Base-by-base conservation (phyloP, 2,329 filamentous ascomycete species). In the Exophiala calicioides region DNA sequence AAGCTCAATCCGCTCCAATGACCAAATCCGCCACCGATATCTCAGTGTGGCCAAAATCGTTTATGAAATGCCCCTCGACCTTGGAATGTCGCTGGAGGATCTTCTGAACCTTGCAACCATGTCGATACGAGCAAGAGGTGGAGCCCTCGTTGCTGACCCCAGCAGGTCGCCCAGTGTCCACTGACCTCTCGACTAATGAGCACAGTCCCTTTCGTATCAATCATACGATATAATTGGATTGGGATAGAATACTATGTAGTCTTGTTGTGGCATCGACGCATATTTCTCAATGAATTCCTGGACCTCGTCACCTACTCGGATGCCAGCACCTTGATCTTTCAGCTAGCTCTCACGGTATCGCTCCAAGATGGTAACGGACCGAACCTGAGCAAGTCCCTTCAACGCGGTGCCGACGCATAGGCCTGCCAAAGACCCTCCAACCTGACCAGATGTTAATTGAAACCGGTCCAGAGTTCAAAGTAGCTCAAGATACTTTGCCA, bases 381-480 rank as follows among this genome's bases (percentile, higher is more conserved):
- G 35, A 26, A 53, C 20, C 15, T 43, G 24, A 15, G 50, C 49
- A 20, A 50, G 40, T 4, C 44, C 42, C 39, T 56, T 56, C 7
- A 57, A 29, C 23, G 42, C 32, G 19, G 54, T 30, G 7, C 53
- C 55, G 26, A 38, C 26, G 10, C 53, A 31, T 7, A 57, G 50
- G 24, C 50, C 50, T 12, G 52, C 41, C 32, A 57, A 33, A 21
- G 53, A 57, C 16, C 55, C 55, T 16, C 55, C 55, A 16, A 54
- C 40, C 39, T 42, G 33, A n/a, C n/a, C n/a, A n/a, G n/a, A n/a
- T n/a, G n/a, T n/a, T n/a, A n/a, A n/a, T n/a, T n/a, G n/a, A n/a
- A n/a, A n/a, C n/a, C n/a, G n/a, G n/a, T n/a, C n/a, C n/a, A n/a
- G n/a, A n/a, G n/a, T n/a, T n/a, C n/a, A n/a, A n/a, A n/a, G n/a